Percentiles rank a stretch among this genome's conserved stretches.
phyloP scores from a whole-genome alignment of 805 yeast species.

The Wickerhamia fluorescens region DNA sequence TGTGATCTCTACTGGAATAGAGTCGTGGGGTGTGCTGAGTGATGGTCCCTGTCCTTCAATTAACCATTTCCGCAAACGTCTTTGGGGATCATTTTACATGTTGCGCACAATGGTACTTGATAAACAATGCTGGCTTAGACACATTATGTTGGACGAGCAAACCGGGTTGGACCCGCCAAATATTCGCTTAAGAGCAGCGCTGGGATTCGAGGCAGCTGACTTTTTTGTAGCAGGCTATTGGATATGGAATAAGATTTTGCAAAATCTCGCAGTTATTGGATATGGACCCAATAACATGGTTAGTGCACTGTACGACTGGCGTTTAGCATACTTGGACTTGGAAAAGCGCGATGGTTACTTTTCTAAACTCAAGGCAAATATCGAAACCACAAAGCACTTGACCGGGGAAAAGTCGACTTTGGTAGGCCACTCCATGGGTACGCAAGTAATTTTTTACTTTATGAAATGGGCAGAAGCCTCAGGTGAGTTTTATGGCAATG shows the following conservation, averaged over 20 bases:
- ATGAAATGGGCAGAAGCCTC: conserved; percentile 94
- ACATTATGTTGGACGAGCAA: conserved; percentile 78
- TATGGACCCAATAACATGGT: conserved; percentile 88
- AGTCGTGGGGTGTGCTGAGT: conserved; percentile 78
- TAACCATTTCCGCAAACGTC: conserved; percentile 78
- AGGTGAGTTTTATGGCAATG: conserved; percentile 78
- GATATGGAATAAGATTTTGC: conserved; percentile 97
- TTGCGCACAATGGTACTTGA: conserved; percentile 84
- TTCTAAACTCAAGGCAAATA: conserved; percentile 60
- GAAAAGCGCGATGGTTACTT: conserved; percentile 87
- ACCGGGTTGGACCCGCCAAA: conserved; percentile 93
- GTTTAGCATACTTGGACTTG: conserved; percentile 81
- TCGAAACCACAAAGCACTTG: conserved; percentile 51
- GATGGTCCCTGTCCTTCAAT: conserved; percentile 73
- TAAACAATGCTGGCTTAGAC: conserved; percentile 90
- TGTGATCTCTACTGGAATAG: conserved; percentile 90
- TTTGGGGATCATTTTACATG: conserved; percentile 98
- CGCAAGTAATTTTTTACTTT: conserved; percentile 82
- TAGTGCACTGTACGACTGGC: conserved; percentile 95
- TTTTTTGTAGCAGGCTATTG: conserved; percentile 96
- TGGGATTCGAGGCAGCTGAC: conserved; percentile 95
- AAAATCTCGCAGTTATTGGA: conserved; percentile 88
- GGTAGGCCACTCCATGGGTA: conserved; percentile 94
- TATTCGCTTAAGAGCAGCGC: conserved; percentile 78
- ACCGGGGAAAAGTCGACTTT: conserved; percentile 67